These are phyloP conservation scores for Suhomyces bokatorum DNA, from an alignment of 1,139 yeast genomes.

Conservation along the genomic window DNA sequence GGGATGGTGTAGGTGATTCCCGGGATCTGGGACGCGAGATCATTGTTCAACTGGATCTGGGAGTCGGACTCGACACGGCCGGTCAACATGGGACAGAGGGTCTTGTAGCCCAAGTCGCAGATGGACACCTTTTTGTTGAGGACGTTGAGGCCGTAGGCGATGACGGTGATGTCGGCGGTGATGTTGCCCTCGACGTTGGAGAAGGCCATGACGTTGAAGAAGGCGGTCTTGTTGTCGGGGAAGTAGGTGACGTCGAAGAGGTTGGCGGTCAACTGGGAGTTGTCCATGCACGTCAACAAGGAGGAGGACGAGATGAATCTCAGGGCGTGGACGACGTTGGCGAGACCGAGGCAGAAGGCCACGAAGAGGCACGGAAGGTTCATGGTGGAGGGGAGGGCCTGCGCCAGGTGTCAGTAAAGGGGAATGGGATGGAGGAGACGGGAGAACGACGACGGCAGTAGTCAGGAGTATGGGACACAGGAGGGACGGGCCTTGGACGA, in stretches of 20 bases:
- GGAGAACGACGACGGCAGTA: too few species aligned
- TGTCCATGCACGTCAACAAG: conserved; percentile 89
- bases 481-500: background rate
- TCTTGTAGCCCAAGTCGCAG: conserved; percentile 53
- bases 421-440: too few species aligned
- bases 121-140: conserved; percentile 57
- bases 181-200: conserved; percentile 78
- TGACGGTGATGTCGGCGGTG: conserved; percentile 62
- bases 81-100: conserved; percentile 79
- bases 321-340: conserved; percentile 20
- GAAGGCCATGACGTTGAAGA: conserved; percentile 72
- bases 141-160: conserved; percentile 82
- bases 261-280: conserved; percentile 87
- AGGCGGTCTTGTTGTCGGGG: conserved; percentile 63
- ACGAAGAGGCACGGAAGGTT: background rate
- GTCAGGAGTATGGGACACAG: too few species aligned
- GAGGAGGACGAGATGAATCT: conserved; percentile 59
- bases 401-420: background rate
- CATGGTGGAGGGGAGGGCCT: background rate
- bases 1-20: conserved; percentile 87
- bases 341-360: conserved; percentile 4
- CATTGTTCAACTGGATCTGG: conserved; percentile 44
- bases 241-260: conserved; percentile 72
- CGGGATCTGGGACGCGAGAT: conserved; percentile 61
- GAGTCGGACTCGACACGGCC: conserved; percentile 81